Conservation (phyloP, 1,139 yeast species). For the Candida tetrigidarum region DNA sequence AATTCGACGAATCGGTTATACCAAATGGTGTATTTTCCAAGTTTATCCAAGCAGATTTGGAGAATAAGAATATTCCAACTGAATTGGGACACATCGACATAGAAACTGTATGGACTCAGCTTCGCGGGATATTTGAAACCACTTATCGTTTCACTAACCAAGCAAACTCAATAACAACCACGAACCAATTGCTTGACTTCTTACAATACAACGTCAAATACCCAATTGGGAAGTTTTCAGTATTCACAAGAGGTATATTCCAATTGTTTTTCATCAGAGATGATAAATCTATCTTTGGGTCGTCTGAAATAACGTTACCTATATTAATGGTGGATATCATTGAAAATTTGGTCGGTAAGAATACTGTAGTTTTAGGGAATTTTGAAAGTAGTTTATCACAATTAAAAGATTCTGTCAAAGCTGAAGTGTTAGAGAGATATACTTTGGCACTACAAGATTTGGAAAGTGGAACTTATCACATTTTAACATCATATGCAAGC, state of each 20-base stretch:
- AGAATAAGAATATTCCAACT: conserved; percentile 63
- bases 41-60: conserved; percentile 57
- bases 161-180: conserved; percentile 27
- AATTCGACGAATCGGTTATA: conserved; percentile 14
- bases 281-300: conserved; percentile 54
- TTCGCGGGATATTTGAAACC: conserved; percentile 40
- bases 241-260: conserved; percentile 62
- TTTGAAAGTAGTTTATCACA: conserved; percentile 28
- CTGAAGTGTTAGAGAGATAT: conserved; percentile 13
- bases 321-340: conserved; percentile 24
- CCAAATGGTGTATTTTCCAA: conserved; percentile 44
- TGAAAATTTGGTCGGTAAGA: conserved; percentile 31
- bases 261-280: conserved; percentile 65
- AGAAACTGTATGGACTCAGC: conserved; percentile 31
- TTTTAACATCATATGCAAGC: conserved; percentile 61
- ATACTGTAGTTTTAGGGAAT: conserved; percentile 26
- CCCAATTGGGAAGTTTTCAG: conserved; percentile 40
- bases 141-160: conserved; percentile 26
- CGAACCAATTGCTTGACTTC: conserved; percentile 40
- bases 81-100: conserved; percentile 33
- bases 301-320: conserved; percentile 20
- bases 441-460: conserved; percentile 27
- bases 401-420: conserved; percentile 17
- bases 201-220: conserved; percentile 36
- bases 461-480: conserved; percentile 56